phyloP scores from a whole-genome alignment of 352 stramenopile species.

The Phytophthora citrophthora region DNA sequence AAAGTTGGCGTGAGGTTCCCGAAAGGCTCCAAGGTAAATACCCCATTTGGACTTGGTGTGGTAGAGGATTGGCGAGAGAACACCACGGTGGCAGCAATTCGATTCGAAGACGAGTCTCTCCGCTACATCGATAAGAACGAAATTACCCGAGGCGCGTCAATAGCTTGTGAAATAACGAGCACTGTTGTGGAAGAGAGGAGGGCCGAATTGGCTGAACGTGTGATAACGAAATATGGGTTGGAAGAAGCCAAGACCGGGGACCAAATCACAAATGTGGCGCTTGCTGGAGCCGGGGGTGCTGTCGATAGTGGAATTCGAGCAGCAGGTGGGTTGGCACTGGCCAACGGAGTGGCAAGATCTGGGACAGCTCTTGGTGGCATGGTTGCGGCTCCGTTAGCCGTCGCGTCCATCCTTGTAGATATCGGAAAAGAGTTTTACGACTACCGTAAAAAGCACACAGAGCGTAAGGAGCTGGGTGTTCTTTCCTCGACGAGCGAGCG shows the following conservation, averaged over 20 bases:
- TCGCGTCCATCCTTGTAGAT: conserved; percentile 87
- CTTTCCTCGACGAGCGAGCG: conserved; percentile 74
- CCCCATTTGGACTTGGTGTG: conserved; percentile 66
- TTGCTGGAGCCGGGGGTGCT: conserved; percentile 67
- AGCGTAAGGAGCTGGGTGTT: conserved; percentile 69
- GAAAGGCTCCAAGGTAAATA: conserved; percentile 57
- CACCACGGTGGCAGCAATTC: conserved; percentile 49
- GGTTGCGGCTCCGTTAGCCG: conserved; percentile 69
- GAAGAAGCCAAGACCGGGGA: conserved; percentile 42
- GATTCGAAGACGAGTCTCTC: conserved; percentile 44
- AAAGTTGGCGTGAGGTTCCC: conserved; percentile 47
- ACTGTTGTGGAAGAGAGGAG: conserved; percentile 53
- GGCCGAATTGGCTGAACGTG: conserved; percentile 50
- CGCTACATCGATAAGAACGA: conserved; percentile 72
- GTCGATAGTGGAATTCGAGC: conserved; percentile 79
- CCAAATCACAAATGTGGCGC: conserved; percentile 57
- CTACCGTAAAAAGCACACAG: conserved; percentile 74
- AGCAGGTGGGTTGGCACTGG: conserved; percentile 69
- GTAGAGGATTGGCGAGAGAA: conserved; percentile 55
- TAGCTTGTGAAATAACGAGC: conserved; percentile 36
- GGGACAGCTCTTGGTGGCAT: conserved; percentile 50
- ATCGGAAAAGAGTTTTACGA: conserved; percentile 87
- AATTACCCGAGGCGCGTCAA: conserved; percentile 57
- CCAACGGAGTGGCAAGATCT: conserved; percentile 65
- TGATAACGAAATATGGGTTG: conserved; percentile 61